Conservation (phyloP, 2,329 filamentous ascomycete species). For the Alternaria solani region DNA sequence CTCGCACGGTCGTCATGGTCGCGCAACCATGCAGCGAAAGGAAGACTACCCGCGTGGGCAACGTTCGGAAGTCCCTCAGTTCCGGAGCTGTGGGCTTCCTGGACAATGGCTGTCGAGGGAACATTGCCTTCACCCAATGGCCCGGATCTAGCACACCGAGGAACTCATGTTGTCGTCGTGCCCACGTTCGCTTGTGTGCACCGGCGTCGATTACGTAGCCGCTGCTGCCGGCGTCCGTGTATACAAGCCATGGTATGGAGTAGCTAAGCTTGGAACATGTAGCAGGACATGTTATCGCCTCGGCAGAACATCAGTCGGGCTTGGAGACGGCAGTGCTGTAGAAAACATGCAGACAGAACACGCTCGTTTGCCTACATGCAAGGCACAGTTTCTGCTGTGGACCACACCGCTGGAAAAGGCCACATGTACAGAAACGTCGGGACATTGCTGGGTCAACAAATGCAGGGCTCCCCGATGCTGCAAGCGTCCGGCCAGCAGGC, state of each 20-base stretch:
- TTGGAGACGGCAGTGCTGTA: background rate
- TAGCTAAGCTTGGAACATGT: constrained; percentile 5
- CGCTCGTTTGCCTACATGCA: background rate
- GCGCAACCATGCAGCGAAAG: constrained; percentile 10
- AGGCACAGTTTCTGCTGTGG: constrained; percentile 8
- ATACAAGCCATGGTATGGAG: background rate
- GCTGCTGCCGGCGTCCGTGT: constrained; percentile 4
- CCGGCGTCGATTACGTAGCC: background rate
- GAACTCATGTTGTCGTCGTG: background rate
- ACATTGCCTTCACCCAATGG: background rate
- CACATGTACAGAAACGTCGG: background rate
- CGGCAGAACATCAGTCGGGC: constrained; percentile 6
- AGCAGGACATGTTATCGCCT: constrained; percentile 2
- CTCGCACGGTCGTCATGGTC: constrained; percentile 19
- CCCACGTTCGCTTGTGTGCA: background rate
- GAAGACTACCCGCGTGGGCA: constrained; percentile 14
- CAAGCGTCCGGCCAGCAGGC: background rate
- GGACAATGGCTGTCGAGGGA: background rate
- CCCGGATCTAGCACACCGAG: background rate
- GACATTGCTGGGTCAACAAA: constrained; percentile 1
- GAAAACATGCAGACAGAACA: background rate
- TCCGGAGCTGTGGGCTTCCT: constrained; percentile 4
- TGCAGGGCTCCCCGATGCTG: background rate
- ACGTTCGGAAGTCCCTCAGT: constrained; percentile 16
- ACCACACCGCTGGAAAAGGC: background rate